Conservation (phyloP, 495 filamentous ascomycete genomes). For the Emericellopsis terricola region DNA sequence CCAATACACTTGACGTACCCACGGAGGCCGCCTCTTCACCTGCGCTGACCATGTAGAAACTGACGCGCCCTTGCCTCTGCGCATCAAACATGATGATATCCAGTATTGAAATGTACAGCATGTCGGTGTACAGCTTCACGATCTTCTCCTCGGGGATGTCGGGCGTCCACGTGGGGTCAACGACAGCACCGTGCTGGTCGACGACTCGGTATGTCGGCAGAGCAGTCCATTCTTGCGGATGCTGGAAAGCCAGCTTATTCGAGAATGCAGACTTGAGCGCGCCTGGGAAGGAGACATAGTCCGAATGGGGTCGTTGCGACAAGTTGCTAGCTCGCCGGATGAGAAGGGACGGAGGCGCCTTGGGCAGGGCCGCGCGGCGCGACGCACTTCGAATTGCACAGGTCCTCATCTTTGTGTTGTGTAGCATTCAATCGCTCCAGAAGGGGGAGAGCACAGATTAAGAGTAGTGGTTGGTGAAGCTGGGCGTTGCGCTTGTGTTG, state of each 20-base stretch:
- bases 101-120: constrained; percentile 73
- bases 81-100: constrained; percentile 89
- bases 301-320: constrained; percentile 51
- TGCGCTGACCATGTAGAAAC: constrained; percentile 95
- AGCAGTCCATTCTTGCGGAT: constrained; percentile 45
- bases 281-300: constrained; percentile 77
- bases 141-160: constrained; percentile 54
- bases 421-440: not conserved
- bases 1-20: constrained; percentile 65
- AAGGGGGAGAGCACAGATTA: not conserved
- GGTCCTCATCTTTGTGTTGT: not conserved
- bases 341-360: not conserved
- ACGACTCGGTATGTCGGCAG: constrained; percentile 79
- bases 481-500: too few species aligned
- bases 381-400: not conserved
- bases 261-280: constrained; percentile 89
- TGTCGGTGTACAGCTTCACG: constrained; percentile 40
- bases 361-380: not conserved
- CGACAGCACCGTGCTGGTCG: constrained; percentile 61
- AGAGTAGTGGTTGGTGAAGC: not conserved
- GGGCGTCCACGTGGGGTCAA: constrained; percentile 46
- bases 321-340: constrained; percentile 17
- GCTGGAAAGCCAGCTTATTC: constrained; percentile 52
- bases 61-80: constrained; percentile 60
- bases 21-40: constrained; percentile 92